Percentiles rank a stretch among this genome's conserved stretches.
phyloP scores from a whole-genome alignment of 306 rosid species.

The Hippophae tibetana region DNA sequence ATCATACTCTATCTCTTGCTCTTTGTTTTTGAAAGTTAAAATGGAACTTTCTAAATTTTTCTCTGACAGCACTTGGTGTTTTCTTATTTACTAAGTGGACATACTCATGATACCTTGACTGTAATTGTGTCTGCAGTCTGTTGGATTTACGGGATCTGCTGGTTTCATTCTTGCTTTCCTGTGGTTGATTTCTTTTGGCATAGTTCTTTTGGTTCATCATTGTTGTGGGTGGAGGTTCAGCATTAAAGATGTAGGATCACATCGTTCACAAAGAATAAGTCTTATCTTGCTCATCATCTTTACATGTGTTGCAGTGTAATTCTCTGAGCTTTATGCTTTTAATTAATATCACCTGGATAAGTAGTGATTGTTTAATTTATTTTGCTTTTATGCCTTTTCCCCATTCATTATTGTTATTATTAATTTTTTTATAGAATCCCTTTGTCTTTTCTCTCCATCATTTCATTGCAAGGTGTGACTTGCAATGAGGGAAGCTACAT shows the following conservation, averaged over 20 bases:
- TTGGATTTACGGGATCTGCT: conserved; percentile 84
- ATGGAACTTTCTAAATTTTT: no score
- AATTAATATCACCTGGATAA: background rate
- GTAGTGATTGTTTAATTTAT: no score
- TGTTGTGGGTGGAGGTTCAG: conserved; percentile 87
- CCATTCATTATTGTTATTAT: background rate
- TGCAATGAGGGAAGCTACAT: background rate
- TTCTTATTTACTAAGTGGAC: no score
- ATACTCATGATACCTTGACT: background rate
- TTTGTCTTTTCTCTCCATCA: background rate
- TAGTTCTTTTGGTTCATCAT: conserved; percentile 56
- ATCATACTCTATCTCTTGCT: no score
- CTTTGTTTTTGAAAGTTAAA: no score
- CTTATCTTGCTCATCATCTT: conserved; percentile 58
- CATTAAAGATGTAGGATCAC: conserved; percentile 55
- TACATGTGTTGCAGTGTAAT: conserved; percentile 79
- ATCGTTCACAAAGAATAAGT: conserved; percentile 56
- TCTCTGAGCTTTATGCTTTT: conserved; percentile 18
- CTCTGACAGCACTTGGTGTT: no score
- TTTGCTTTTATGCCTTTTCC: no score
- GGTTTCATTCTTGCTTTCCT: conserved; percentile 73
- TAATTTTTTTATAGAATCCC: background rate
- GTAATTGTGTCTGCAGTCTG: conserved; percentile 51
- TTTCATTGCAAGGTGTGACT: background rate
- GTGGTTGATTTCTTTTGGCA: conserved; percentile 81